Evolutionary conservation across 257 asterid genomes (phyloP), one percentile per base, ranked within the genome.

Genomic region (Eustoma russellianum): DNA sequence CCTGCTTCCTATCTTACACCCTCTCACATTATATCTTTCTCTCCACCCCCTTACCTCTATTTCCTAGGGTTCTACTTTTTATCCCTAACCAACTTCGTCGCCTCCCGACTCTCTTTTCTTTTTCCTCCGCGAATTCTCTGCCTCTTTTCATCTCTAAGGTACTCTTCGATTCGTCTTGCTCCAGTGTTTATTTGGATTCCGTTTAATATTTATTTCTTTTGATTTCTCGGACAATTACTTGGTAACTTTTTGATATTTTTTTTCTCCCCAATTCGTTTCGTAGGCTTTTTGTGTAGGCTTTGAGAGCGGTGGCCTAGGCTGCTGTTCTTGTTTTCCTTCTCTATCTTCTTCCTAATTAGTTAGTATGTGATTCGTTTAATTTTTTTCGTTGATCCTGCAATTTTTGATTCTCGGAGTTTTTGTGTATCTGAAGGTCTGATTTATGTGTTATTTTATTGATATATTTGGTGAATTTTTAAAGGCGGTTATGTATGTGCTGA

Each of bases 401-500:
- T 47, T 17, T n/a, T 40, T 40, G 30, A 14, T 7, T 35, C 11
- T 35, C 3, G 3, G 30, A 3, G 0, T 24, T 24, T 24, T 0
- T 24, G 2, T 24, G 9, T 6, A 17, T 2, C n/a, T 15, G 46
- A 14, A 40, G 30, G 8, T 53, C 52, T 66, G 53, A 62, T 65
- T 53, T 57, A 53, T 61, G 48, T 28, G 33, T 24, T 24, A 24
- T 46, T 53, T 71, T 53, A 19, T 46, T 51, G 40, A 14, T 46
- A 48, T 8, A 33, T 8, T 45, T 44, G 17, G 59, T n/a, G 46
- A 48, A 51, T 53, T 66, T 49, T 50, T 46, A 14, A 46, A 41
- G 61, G 71, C 46, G 58, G 65, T 49, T 55, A 51, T 64, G 65
- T 64, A 59, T 57, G 72, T 55, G 84, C 70, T 69, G 63, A 75